These are phyloP conservation scores for Eucalyptus leucophloia DNA, from an alignment of 345 rosid species.

Conservation along the genomic window DNA sequence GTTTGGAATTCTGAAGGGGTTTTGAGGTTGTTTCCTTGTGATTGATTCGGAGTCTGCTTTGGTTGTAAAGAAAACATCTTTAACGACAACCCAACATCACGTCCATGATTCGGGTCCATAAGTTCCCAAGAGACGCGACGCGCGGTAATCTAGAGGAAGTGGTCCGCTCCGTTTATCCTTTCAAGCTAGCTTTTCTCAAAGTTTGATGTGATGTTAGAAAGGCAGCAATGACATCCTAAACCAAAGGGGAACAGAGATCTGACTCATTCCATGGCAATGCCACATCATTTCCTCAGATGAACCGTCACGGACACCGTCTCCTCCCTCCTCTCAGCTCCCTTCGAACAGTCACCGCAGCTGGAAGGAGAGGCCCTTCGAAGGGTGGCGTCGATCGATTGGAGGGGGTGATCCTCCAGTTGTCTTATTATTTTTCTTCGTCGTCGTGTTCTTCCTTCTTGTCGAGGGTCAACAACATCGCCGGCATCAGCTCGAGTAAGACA, in stretches of 20 bases:
- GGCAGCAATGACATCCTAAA: neutral
- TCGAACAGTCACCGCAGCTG: slow-evolving; percentile 54
- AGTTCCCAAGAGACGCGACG: neutral
- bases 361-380: slow-evolving; percentile 68
- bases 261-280: neutral
- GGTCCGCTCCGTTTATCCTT: neutral
- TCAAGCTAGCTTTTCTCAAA: neutral
- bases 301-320: slow-evolving; percentile 40
- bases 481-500: neutral
- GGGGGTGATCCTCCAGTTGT: slow-evolving; percentile 19
- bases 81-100: neutral
- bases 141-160: neutral
- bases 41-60: neutral
- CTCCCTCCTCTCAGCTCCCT: neutral
- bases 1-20: neutral
- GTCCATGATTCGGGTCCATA: neutral
- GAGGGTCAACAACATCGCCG: neutral
- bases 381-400: slow-evolving; percentile 47
- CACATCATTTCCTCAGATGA: slow-evolving; percentile 26
- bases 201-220: neutral
- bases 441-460: neutral
- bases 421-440: neutral
- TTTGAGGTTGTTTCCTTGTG: neutral
- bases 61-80: neutral
- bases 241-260: neutral